Evolutionary conservation across 345 rosid genomes (phyloP).

Genomic region (Microthlaspi erraticum): DNA sequence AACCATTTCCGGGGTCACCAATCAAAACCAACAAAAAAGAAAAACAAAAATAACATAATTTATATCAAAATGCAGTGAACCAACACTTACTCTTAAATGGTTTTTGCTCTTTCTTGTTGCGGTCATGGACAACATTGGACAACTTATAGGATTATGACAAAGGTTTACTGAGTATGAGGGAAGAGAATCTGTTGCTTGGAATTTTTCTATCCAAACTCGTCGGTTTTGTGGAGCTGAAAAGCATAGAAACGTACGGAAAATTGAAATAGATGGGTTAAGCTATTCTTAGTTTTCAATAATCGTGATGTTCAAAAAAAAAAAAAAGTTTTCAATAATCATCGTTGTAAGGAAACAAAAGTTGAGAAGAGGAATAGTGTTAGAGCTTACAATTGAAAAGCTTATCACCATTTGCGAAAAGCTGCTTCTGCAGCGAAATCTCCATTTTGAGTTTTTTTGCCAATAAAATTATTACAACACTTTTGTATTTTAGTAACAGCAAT

Average conservation of each 20-base stretch:
- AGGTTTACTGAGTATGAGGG: constrained; percentile 3
- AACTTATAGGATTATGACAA: constrained; percentile 3
- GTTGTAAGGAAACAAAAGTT: constrained; percentile 13
- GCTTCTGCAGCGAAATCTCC: constrained; percentile 42
- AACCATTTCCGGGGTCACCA: neutral
- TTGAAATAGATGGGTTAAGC: neutral
- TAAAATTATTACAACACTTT: constrained; percentile 7
- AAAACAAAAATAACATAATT: no score
- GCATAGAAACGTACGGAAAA: neutral
- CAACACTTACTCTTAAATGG: constrained; percentile 30
- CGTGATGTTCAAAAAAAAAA: no score
- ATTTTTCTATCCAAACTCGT: constrained; percentile 1
- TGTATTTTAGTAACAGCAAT: constrained; percentile 31
- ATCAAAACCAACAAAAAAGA: neutral
- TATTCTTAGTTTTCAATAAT: neutral
- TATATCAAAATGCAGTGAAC: neutral
- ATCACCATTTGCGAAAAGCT: constrained; percentile 31
- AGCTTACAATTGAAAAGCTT: constrained; percentile 51
- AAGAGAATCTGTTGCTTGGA: constrained; percentile 8
- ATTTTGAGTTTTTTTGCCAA: constrained; percentile 18
- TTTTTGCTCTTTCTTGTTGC: constrained; percentile 21
- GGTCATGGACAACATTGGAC: constrained; percentile 16
- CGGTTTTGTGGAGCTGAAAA: constrained; percentile 30
- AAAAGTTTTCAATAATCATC: neutral
- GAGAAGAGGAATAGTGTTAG: neutral